Evolutionary conservation across 345 rosid genomes (phyloP), one percentile per base, ranked within the genome.

Genomic region (Tarenaya hassleriana): DNA sequence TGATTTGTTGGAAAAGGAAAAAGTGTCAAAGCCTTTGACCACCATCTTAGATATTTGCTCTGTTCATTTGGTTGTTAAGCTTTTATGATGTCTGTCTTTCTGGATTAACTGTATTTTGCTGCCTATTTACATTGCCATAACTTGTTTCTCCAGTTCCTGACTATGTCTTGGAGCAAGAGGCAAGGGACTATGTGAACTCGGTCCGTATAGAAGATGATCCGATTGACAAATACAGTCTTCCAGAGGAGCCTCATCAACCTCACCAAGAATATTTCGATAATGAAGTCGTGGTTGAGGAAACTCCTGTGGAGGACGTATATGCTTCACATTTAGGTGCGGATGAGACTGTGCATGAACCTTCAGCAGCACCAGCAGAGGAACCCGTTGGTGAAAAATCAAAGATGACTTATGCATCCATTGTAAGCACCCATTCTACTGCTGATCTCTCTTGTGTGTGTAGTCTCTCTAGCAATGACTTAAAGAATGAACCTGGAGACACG

Each of bases 321-420:
- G 29, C 29, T 24, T 24, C 29, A 24, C 29, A 24, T 24, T 5
- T 2, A 61, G 69, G 56, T 45, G 59, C 58, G 44, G 72, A 73
- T 41, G 72, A 72, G 44, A 65, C 65, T 7, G 69, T 76, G 57
- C 84, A 76, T 41, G 77, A 80, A 33, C 42, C 70, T 11, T 68
- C 70, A 8, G 67, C 76, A 56, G 61, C 68, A 41, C 68, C 72
- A 15, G 48, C 47, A 16, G 94, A 83, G 60, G 96, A 88, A 73
- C 75, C 84, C 8, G 69, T 45, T 29, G 95, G 65, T 66, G 96
- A 92, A 58, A 75, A 75, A 41, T 55, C 61, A 10, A 83, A 70
- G 77, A 84, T 72, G 75, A 92, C 95, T 34, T 92, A 79, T 34
- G 98, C 98, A 46, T 80, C 95, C 20, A 85, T 92, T 44, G 98